Evolutionary conservation across 2,329 filamentous ascomycete species (phyloP).

Genomic region (Colletotrichum horii): DNA sequence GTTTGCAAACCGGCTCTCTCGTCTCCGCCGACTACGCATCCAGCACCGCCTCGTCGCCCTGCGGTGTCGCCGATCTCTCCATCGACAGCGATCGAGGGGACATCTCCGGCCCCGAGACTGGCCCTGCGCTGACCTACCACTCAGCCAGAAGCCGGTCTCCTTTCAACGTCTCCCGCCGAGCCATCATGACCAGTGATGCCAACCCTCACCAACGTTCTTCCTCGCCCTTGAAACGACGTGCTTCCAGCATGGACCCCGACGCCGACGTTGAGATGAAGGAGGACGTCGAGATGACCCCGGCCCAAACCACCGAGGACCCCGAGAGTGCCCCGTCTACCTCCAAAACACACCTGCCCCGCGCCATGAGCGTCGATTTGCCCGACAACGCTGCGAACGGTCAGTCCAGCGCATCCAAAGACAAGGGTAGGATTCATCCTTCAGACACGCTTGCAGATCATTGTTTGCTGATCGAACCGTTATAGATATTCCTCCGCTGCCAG

Average conservation of each 20-base stretch:
- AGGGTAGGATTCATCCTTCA: background rate
- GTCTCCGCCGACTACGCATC: constrained; percentile 55
- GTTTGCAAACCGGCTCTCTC: constrained; percentile 52
- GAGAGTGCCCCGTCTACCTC: background rate
- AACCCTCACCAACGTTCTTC: constrained; percentile 65
- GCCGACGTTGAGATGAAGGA: constrained; percentile 36
- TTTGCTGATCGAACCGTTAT: background rate
- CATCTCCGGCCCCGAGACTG: constrained; percentile 43
- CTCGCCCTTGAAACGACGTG: constrained; percentile 68
- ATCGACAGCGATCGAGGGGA: constrained; percentile 60
- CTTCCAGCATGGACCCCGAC: constrained; percentile 65
- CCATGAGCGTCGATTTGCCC: constrained; percentile 46
- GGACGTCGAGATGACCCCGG: constrained; percentile 14
- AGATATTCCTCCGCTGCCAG: constrained; percentile 43
- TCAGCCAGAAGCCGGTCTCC: constrained; percentile 57
- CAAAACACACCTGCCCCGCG: constrained; percentile 33
- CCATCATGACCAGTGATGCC: constrained; percentile 65
- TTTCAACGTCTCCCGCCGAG: constrained; percentile 54
- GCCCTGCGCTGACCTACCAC: constrained; percentile 38
- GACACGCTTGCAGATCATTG: background rate
- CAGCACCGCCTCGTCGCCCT: constrained; percentile 64
- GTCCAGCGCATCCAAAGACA: background rate
- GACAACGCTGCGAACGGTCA: constrained; percentile 26
- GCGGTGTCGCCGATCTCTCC: constrained; percentile 62
- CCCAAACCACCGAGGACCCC: constrained; percentile 7